phyloP scores from a whole-genome alignment of 2,329 filamentous ascomycete species.

The Colletotrichum liriopes region DNA sequence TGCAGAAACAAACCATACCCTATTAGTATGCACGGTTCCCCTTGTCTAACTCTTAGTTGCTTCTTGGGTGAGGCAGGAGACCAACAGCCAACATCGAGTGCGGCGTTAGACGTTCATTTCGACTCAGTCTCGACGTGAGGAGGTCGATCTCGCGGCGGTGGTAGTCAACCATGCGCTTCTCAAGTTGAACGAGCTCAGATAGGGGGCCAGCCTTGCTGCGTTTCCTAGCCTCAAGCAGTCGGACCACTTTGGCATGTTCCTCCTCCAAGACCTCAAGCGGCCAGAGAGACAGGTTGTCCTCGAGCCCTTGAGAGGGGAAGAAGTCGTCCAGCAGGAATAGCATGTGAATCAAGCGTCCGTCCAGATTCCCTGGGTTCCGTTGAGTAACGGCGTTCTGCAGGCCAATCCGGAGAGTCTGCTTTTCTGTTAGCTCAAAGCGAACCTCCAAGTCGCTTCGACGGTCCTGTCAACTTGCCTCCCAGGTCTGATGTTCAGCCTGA shows the following conservation, averaged over 20 bases:
- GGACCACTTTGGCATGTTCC: conserved; percentile 32
- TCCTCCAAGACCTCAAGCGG: conserved; percentile 34
- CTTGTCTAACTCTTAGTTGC: not conserved
- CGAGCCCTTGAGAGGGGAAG: conserved; percentile 15
- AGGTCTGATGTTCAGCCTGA: conserved; percentile 52
- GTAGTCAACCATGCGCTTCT: conserved; percentile 31
- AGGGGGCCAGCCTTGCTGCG: conserved; percentile 28
- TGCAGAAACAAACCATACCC: not conserved
- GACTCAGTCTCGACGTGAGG: conserved; percentile 25
- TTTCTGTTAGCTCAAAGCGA: conserved; percentile 45
- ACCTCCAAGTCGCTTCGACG: conserved; percentile 20
- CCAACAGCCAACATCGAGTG: conserved; percentile 24
- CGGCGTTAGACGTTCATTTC: conserved; percentile 15
- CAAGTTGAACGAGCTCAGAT: conserved; percentile 28
- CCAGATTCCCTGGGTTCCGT: conserved; percentile 28
- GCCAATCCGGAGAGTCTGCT: conserved; percentile 29
- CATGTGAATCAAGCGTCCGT: conserved; percentile 36
- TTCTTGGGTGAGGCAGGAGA: conserved; percentile 19
- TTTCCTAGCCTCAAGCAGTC: conserved; percentile 13
- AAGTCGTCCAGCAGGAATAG: conserved; percentile 34
- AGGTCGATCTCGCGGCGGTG: conserved; percentile 32
- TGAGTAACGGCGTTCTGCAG: conserved; percentile 37
- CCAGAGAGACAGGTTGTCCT: conserved; percentile 23
- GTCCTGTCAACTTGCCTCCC: conserved; percentile 53
- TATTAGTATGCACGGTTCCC: not conserved